Evolutionary conservation across 2,329 filamentous ascomycete genomes (phyloP), one percentile per base, ranked within the genome.

Genomic region (Fusarium phyllophilum): DNA sequence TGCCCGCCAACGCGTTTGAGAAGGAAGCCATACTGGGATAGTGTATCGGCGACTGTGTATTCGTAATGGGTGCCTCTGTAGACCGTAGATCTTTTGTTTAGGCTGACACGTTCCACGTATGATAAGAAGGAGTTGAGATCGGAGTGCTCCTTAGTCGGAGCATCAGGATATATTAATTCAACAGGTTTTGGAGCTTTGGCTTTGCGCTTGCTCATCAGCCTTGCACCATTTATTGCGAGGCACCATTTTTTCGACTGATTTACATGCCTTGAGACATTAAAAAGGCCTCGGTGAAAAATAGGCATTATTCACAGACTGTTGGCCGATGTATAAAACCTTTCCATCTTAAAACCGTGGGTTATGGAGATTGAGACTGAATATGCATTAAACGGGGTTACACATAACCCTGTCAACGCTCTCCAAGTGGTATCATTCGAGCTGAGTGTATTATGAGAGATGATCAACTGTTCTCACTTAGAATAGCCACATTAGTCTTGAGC

Each of bases 51-150:
- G 7, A 90, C 88, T 0, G 85, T 90, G 83, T 96, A 96, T 81
- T 96, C 94, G 83, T 93, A 96, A 79, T 89, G 89, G 0, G 93
- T 96, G 73, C 94, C 94, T 46, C 91, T 84, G 79, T 91, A 95
- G 49, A 90, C 86, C 1, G 89, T 90, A 22, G 88, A 90, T 9
- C 80, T 82, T 2, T 84, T 81, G 71, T 89, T 86, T 29, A 94
- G 85, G 2, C 86, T 85, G 0, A 83, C 86, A 56, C 88, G 87
- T 26, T 85, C 80, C 10, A 91, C 91, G 80, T 95, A 91, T 33
- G 86, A 83, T 34, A 93, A 81, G 79, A 94, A 96, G 0, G 90
- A 89, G 3, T 84, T 74, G 8, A 94, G 85, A 77, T 92, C 88
- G 73, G 89, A 83, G 80, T 95, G 93, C 51, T 89, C 83, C 31